These are phyloP conservation scores for Coniferiporia weirii DNA, from an alignment of 1,284 basidiomycete species.

Conservation along the genomic window DNA sequence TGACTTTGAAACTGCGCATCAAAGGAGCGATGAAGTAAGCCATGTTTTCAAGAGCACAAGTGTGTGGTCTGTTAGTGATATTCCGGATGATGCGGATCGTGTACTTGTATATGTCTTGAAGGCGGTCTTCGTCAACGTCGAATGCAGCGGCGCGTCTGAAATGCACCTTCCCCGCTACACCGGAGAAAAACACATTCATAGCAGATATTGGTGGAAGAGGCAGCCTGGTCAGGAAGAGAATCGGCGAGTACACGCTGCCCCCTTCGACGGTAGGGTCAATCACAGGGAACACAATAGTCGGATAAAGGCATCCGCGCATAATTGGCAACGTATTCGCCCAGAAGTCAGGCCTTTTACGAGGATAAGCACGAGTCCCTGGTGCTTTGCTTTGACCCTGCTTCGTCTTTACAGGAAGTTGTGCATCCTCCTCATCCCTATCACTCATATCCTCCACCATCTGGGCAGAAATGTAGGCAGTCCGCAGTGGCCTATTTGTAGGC, in stretches of 20 bases:
- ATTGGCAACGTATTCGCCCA: slow-evolving; percentile 44
- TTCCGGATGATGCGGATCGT: slow-evolving; percentile 58
- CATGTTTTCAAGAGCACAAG: slow-evolving; percentile 46
- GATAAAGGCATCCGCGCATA: slow-evolving; percentile 39
- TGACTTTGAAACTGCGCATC: slow-evolving; percentile 15
- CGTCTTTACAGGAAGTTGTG: slow-evolving; percentile 19
- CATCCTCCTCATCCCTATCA: slow-evolving; percentile 16
- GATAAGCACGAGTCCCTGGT: slow-evolving; percentile 48
- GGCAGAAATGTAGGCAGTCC: slow-evolving; percentile 18
- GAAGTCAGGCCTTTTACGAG: slow-evolving; percentile 53
- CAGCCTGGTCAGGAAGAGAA: slow-evolving; percentile 58
- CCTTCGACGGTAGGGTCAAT: slow-evolving; percentile 31
- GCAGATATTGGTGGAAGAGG: slow-evolving; percentile 52
- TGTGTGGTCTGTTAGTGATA: slow-evolving; percentile 61
- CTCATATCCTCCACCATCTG: slow-evolving; percentile 19
- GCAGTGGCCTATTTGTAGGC: slow-evolving; percentile 17
- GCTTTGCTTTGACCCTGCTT: slow-evolving; percentile 26
- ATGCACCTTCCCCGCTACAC: slow-evolving; percentile 37
- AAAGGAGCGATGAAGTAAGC: slow-evolving; percentile 64
- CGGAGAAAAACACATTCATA: slow-evolving; percentile 56
- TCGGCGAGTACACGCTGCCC: slow-evolving; percentile 42
- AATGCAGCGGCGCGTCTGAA: slow-evolving; percentile 46
- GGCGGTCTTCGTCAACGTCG: slow-evolving; percentile 38
- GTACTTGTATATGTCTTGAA: slow-evolving; percentile 51
- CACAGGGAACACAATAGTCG: slow-evolving; percentile 35